These are phyloP conservation scores for Saccharata proteae DNA, from an alignment of 2,329 filamentous ascomycete genomes.

Conservation along the genomic window DNA sequence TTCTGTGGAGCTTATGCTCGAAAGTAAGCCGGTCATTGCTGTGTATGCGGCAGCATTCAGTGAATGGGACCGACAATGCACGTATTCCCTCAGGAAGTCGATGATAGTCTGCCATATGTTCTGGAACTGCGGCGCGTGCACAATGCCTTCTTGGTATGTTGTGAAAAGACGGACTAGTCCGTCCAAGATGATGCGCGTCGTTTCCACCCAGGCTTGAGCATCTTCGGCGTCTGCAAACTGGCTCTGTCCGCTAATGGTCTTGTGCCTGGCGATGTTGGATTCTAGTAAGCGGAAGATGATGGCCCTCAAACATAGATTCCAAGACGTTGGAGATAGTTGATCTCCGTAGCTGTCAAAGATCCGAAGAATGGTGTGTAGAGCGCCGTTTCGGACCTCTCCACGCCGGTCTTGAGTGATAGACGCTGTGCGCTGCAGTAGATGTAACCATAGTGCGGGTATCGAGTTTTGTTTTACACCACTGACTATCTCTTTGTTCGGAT, in stretches of 20 bases:
- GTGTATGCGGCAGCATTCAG: slow-evolving; percentile 31
- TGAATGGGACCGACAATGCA: slow-evolving; percentile 26
- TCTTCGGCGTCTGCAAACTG: slow-evolving; percentile 13
- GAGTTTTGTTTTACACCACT: slow-evolving; percentile 25
- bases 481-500: slow-evolving; percentile 2
- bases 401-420: slow-evolving; percentile 59
- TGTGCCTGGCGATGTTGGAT: slow-evolving; percentile 38
- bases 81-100: slow-evolving; percentile 48
- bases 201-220: slow-evolving; percentile 25
- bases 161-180: slow-evolving; percentile 46
- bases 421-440: slow-evolving; percentile 59
- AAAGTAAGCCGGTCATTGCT: slow-evolving; percentile 28
- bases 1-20: slow-evolving; percentile 15
- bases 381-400: slow-evolving; percentile 69
- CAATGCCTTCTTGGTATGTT: slow-evolving; percentile 63
- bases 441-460: slow-evolving; percentile 64
- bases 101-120: slow-evolving; percentile 66
- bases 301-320: slow-evolving; percentile 69
- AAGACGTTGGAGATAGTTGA: slow-evolving; percentile 62
- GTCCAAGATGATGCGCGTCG: slow-evolving; percentile 25
- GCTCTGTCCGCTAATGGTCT: slow-evolving; percentile 10
- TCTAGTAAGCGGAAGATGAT: slow-evolving; percentile 70
- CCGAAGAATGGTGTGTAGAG: slow-evolving; percentile 78
- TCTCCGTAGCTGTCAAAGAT: slow-evolving; percentile 90
- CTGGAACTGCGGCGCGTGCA: slow-evolving; percentile 53